These are phyloP conservation scores for Alternaria burnsii DNA, from an alignment of 2,329 filamentous ascomycete genomes.

Conservation along the genomic window DNA sequence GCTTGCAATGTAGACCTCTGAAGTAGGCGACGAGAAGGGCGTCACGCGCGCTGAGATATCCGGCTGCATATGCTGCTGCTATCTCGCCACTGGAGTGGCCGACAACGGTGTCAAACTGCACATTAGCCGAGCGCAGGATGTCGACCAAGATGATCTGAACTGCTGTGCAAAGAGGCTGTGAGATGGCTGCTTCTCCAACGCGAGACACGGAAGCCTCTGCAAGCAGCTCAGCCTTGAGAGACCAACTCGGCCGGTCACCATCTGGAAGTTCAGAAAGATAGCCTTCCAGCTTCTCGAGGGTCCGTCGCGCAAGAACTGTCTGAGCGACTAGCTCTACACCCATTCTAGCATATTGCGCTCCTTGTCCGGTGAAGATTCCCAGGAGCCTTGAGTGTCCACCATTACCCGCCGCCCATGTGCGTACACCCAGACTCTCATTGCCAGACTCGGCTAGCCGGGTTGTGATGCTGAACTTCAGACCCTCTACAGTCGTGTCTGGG, in stretches of 20 bases:
- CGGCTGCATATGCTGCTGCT: slow-evolving; percentile 51
- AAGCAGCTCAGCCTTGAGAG: neutral
- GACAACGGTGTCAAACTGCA: slow-evolving; percentile 23
- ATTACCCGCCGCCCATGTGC: neutral
- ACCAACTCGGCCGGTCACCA: neutral
- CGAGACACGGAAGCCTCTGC: neutral
- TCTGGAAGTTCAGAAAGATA: neutral
- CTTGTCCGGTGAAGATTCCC: slow-evolving; percentile 15
- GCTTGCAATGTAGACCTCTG: neutral
- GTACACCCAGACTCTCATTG: neutral
- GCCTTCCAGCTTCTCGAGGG: neutral
- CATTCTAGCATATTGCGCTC: slow-evolving; percentile 1
- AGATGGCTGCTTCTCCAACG: slow-evolving; percentile 18
- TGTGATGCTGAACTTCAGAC: neutral
- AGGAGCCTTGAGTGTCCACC: neutral
- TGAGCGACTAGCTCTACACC: neutral
- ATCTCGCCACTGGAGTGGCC: slow-evolving; percentile 56
- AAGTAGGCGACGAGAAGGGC: slow-evolving; percentile 6
- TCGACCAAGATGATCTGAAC: slow-evolving; percentile 32
- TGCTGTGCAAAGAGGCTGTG: slow-evolving; percentile 34
- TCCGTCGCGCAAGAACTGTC: neutral
- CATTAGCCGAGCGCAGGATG: neutral
- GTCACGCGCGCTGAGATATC: neutral
- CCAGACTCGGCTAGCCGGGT: neutral
- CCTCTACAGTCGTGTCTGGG: neutral